phyloP scores from a whole-genome alignment of 2,329 filamentous ascomycete genomes.

The Diplodia sapinea region DNA sequence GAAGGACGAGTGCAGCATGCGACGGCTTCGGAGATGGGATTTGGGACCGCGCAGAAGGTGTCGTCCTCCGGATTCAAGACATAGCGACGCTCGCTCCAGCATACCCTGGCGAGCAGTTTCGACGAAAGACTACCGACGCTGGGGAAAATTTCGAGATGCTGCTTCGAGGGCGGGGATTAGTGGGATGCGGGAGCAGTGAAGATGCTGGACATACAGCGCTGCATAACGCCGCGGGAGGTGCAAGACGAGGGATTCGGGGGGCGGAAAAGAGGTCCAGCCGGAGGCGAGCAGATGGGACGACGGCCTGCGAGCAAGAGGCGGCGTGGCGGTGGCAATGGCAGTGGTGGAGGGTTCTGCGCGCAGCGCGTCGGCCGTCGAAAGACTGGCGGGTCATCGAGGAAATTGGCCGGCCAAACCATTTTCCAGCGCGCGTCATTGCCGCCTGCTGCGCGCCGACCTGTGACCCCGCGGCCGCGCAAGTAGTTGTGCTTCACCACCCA shows the following conservation, averaged over 20 bases:
- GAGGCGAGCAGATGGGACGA: background rate
- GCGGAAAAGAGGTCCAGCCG: background rate
- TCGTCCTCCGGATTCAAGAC: conserved; percentile 63
- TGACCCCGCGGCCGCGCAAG: background rate
- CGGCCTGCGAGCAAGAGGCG: background rate
- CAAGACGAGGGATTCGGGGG: background rate
- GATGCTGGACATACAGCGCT: conserved; percentile 20
- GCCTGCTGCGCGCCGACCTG: background rate
- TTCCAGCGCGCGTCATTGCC: conserved; percentile 11
- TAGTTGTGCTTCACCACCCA: background rate
- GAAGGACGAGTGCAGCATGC: conserved; percentile 61
- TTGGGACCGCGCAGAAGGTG: conserved; percentile 54
- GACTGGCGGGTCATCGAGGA: conserved; percentile 10
- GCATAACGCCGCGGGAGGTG: conserved; percentile 19
- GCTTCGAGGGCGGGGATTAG: background rate
- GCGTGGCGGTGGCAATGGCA: conserved; percentile 17
- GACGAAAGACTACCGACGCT: conserved; percentile 19
- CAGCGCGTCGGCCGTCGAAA: conserved; percentile 14
- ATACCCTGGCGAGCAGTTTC: conserved; percentile 47
- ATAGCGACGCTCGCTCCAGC: conserved; percentile 66
- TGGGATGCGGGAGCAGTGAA: background rate
- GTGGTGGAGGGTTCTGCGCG: conserved; percentile 19
- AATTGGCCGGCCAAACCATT: conserved; percentile 9
- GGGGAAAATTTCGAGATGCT: background rate
- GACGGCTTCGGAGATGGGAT: conserved; percentile 50